Evolutionary conservation across 2,329 filamentous ascomycete genomes (phyloP), one percentile per base, ranked within the genome.

Genomic region (Phyllosticta citribraziliensis): DNA sequence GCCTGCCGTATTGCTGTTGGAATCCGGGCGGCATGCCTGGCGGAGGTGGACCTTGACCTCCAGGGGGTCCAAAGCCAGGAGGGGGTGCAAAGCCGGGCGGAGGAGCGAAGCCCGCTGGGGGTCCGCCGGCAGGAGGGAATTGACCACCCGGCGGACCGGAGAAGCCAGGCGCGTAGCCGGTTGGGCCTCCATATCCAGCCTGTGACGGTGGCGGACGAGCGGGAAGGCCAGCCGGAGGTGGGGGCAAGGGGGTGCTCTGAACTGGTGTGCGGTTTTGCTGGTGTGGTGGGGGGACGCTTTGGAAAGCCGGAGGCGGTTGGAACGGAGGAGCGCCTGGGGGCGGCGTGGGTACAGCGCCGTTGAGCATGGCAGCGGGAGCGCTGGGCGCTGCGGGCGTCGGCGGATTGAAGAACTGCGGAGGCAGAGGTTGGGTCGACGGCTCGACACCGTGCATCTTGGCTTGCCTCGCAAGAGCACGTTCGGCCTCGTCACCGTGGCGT

Each of bases 381-480:
- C 73, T 74, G 22, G 79, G 70, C 25, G 73, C 65, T 20, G 72
- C 67, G 1, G 71, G 73, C 9, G 70, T 65, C 19, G 69, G 60
- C 9, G 69, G 68, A 56, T 75, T 79, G 67, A 92, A 83, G 66
- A 95, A 86, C 63, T 86, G 88, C 4, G 88, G 83, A 1, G 90
- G 88, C 57, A 94, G 77, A 22, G 87, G 84, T 70, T 92, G 88
- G 2, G 86, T 83, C 66, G 91, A 88, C 40, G 91, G 88, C 58
- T 91, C 84, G 63, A 99, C 89, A 69, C 96, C 96, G 74, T 97
- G 90, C 72, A 92, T 93, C 77, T 93, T 93, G 62, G 92, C 94
- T 76, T 97, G 89, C 27, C 88, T 87, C 30, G 94, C 94, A 55
- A 99, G 84, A 79, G 91, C 88, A 70, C 94, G 83, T 77, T 99